These are phyloP conservation scores for Penicillium fimorum DNA, from an alignment of 495 filamentous ascomycete species.

Conservation along the genomic window DNA sequence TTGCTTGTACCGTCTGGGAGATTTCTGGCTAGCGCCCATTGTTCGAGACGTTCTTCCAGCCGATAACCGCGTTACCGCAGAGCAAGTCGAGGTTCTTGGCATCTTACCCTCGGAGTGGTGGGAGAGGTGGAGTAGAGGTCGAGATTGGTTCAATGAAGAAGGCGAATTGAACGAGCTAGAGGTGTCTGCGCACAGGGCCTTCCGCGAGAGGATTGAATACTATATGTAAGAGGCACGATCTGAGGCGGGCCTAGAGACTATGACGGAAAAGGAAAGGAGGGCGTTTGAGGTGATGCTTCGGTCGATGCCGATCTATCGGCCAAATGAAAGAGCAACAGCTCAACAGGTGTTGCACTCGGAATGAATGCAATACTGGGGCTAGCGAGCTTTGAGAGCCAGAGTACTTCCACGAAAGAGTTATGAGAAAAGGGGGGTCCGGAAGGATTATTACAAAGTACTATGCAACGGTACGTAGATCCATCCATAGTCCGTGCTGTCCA, in stretches of 20 bases:
- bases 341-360: conserved; percentile 14
- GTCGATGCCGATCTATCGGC: conserved; percentile 13
- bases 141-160: conserved; percentile 23
- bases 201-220: conserved; percentile 15
- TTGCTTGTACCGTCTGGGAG: conserved; percentile 33
- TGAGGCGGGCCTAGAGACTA: conserved; percentile 12
- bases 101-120: conserved; percentile 32
- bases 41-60: conserved; percentile 23
- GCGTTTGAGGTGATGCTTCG: conserved; percentile 26
- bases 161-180: conserved; percentile 12
- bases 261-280: conserved; percentile 9
- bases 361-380: conserved; percentile 15
- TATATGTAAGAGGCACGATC: conserved; percentile 23
- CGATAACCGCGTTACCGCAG: conserved; percentile 25
- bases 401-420: neutral
- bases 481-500: too few species aligned
- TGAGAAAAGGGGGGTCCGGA: too few species aligned
- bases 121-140: conserved; percentile 18
- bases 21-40: conserved; percentile 31
- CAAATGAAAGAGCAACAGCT: conserved; percentile 12
- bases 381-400: conserved; percentile 1
- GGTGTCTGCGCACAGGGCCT: conserved; percentile 14
- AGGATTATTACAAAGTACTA: too few species aligned
- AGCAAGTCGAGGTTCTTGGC: conserved; percentile 28
- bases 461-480: too few species aligned